phyloP scores from a whole-genome alignment of 129 eudicot genomes.

The Logfia minima region DNA sequence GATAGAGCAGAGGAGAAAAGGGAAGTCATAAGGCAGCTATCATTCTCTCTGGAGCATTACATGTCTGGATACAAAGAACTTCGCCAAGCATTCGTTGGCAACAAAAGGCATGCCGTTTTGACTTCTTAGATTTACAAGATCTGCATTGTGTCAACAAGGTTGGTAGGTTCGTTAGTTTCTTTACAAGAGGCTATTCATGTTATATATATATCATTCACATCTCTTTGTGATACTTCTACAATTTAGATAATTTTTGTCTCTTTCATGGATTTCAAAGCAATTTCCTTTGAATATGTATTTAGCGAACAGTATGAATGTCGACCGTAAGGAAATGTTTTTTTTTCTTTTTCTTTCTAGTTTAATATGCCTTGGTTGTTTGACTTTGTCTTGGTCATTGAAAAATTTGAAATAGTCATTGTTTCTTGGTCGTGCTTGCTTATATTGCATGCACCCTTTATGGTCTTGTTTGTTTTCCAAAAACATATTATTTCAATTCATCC shows the following conservation, averaged over 20 bases:
- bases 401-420: slow-evolving; percentile 48
- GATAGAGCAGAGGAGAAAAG: slow-evolving; percentile 77
- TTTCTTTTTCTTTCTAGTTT: no score
- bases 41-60: slow-evolving; percentile 71
- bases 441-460: no score
- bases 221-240: neutral
- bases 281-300: neutral
- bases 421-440: no score
- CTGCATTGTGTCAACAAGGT: slow-evolving; percentile 13
- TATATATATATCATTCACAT: slow-evolving; percentile 19
- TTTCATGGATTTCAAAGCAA: neutral
- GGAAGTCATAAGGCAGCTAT: slow-evolving; percentile 83
- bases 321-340: no score
- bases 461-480: no score
- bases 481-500: no score
- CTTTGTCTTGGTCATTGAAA: no score
- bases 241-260: neutral
- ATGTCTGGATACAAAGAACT: slow-evolving; percentile 70
- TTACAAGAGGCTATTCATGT: slow-evolving; percentile 7
- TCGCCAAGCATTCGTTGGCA: slow-evolving; percentile 43
- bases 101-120: slow-evolving; percentile 47
- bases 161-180: slow-evolving; percentile 7
- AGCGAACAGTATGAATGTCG: neutral
- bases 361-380: neutral
- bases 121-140: slow-evolving; percentile 23